Evolutionary conservation across 345 rosid genomes (phyloP).

Genomic region (Eucalyptus decipiens): DNA sequence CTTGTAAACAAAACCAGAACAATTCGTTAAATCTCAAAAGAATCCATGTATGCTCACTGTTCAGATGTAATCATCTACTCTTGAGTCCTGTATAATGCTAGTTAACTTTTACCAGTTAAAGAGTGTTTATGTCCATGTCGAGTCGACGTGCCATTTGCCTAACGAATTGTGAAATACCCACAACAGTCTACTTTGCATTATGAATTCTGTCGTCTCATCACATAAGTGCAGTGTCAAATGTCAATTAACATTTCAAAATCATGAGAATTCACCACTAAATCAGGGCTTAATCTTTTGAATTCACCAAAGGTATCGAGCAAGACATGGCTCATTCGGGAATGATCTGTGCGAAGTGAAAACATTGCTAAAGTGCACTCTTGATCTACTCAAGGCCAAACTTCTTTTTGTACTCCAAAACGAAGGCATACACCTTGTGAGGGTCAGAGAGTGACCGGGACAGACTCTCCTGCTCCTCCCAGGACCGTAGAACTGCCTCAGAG

Average conservation of each 20-base stretch:
- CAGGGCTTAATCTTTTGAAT: not conserved
- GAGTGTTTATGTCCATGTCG: not conserved
- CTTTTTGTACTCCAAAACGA: too few species aligned
- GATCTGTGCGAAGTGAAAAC: not conserved
- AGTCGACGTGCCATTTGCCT: not conserved
- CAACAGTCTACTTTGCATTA: not conserved
- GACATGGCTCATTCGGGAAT: not conserved
- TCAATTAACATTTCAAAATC: not conserved
- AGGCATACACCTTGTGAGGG: too few species aligned
- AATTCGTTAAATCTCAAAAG: not conserved
- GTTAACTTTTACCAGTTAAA: not conserved
- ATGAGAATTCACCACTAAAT: not conserved
- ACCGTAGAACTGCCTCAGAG: too few species aligned
- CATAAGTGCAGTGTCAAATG: not conserved
- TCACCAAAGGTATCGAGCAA: not conserved
- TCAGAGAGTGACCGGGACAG: too few species aligned
- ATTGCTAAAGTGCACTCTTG: too few species aligned
- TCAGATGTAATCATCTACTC: not conserved
- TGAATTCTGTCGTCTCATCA: not conserved
- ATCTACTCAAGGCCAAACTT: too few species aligned
- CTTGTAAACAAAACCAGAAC: not conserved
- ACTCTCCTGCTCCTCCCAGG: too few species aligned
- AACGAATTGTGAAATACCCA: not conserved
- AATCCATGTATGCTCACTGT: not conserved
- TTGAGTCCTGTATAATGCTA: not conserved